Evolutionary conservation across 2,329 filamentous ascomycete genomes (phyloP).

Genomic region (Celoporthe dispersa): DNA sequence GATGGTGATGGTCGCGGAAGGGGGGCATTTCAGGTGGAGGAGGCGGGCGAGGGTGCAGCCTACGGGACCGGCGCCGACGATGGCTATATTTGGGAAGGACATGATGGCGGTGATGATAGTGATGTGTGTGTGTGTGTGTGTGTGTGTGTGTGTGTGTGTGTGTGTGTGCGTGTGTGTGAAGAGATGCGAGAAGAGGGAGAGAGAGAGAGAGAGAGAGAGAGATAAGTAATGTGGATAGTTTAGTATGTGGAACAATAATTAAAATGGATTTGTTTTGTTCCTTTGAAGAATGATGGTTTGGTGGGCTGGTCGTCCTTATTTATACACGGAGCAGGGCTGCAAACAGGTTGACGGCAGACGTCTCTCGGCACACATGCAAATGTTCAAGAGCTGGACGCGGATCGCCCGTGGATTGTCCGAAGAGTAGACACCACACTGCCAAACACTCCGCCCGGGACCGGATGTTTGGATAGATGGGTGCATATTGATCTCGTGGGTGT

Average conservation of each 20-base stretch:
- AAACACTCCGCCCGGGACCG: background rate
- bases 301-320: background rate
- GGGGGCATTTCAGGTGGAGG: slow-evolving; percentile 48
- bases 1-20: slow-evolving; percentile 48
- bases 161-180: background rate
- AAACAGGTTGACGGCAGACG: background rate
- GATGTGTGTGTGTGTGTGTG: too few species aligned
- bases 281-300: too few species aligned
- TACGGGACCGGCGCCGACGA: slow-evolving; percentile 53
- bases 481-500: too few species aligned
- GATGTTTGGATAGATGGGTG: background rate
- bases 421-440: background rate
- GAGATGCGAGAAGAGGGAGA: background rate
- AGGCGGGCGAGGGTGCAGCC: slow-evolving; percentile 58
- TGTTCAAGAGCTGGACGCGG: too few species aligned
- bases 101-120: slow-evolving; percentile 35
- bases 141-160: too few species aligned
- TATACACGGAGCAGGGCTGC: background rate
- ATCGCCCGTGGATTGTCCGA: background rate
- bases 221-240: too few species aligned
- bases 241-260: too few species aligned
- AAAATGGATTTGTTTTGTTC: too few species aligned
- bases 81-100: slow-evolving; percentile 44
- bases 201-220: too few species aligned
- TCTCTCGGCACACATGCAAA: too few species aligned